phyloP scores from a whole-genome alignment of 176 grass and related monocot genomes.

The Aegilops umbellulata region DNA sequence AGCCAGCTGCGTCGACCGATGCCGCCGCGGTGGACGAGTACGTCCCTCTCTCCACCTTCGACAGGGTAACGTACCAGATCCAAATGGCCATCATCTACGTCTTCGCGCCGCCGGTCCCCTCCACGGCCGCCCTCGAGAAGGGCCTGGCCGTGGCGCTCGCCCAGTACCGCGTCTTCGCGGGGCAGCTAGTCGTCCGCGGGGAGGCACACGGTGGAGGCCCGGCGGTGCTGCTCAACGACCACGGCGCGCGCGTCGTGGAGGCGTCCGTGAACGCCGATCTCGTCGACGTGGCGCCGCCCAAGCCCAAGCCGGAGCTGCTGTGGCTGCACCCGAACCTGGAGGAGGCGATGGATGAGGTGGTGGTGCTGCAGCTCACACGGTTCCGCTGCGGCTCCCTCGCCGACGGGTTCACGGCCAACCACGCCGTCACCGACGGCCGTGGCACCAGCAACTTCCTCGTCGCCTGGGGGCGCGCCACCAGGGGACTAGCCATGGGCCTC shows the following conservation, averaged over 20 bases:
- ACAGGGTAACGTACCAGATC: slow-evolving; percentile 37
- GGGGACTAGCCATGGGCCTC: slow-evolving; percentile 14
- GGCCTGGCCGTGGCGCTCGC: slow-evolving; percentile 34
- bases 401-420: slow-evolving; percentile 47
- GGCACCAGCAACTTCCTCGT: slow-evolving; percentile 62
- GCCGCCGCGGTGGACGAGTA: background rate
- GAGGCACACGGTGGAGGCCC: background rate
- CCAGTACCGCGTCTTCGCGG: slow-evolving; percentile 46
- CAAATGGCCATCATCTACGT: background rate
- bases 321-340: slow-evolving; percentile 37
- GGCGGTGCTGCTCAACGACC: slow-evolving; percentile 43
- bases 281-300: slow-evolving; percentile 17
- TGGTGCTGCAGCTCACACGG: slow-evolving; percentile 54
- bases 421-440: slow-evolving; percentile 55
- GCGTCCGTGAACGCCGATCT: slow-evolving; percentile 37
- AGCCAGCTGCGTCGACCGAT: slow-evolving; percentile 30
- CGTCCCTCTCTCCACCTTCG: slow-evolving; percentile 53
- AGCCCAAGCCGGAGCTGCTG: slow-evolving; percentile 45
- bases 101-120: slow-evolving; percentile 48
- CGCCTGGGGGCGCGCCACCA: slow-evolving; percentile 53
- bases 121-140: slow-evolving; percentile 41
- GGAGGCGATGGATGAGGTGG: slow-evolving; percentile 32
- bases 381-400: slow-evolving; percentile 63
- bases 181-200: slow-evolving; percentile 15
- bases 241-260: slow-evolving; percentile 47